Percentiles rank a stretch among this genome's conserved stretches.
phyloP scores from a whole-genome alignment of 2,329 filamentous ascomycete species.

The Bimuria novae-zelandiae region DNA sequence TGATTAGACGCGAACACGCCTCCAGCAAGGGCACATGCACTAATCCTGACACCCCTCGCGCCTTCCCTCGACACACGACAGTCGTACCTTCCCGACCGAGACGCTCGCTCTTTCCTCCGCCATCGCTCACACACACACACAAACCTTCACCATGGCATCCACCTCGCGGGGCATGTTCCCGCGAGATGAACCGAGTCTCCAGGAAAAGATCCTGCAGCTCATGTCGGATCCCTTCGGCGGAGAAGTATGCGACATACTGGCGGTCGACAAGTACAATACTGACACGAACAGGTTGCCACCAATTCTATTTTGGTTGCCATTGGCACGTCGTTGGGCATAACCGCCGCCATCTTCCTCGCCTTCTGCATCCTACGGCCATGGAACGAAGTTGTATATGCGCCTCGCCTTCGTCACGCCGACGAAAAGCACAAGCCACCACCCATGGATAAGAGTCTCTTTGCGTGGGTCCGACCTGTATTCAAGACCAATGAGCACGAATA shows the following conservation, averaged over 20 bases:
- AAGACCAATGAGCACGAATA: conserved; percentile 77
- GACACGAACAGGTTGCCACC: conserved; percentile 54
- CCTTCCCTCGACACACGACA: conserved; percentile 9
- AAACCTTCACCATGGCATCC: conserved; percentile 28
- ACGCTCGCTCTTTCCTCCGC: conserved; percentile 10
- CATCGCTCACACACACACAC: background rate
- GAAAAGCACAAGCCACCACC: conserved; percentile 86
- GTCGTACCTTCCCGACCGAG: background rate
- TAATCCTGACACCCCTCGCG: conserved; percentile 8
- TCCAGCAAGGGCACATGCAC: background rate
- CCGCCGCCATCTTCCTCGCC: conserved; percentile 71
- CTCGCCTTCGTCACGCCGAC: conserved; percentile 90
- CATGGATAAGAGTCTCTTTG: conserved; percentile 82
- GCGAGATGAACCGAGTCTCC: conserved; percentile 32
- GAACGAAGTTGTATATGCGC: conserved; percentile 91
- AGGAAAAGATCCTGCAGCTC: conserved; percentile 37
- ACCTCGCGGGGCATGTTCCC: conserved; percentile 22
- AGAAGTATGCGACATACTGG: conserved; percentile 18
- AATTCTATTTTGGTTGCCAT: conserved; percentile 78
- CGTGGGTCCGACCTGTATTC: conserved; percentile 82
- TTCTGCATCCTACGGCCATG: conserved; percentile 92
- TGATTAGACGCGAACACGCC: background rate
- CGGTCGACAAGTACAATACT: conserved; percentile 10
- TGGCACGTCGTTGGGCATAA: conserved; percentile 77
- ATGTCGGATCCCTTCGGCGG: conserved; percentile 36